Evolutionary conservation across 176 grass and related monocot species (phyloP), one percentile per base, ranked within the genome.

Genomic region (Avena sativa): DNA sequence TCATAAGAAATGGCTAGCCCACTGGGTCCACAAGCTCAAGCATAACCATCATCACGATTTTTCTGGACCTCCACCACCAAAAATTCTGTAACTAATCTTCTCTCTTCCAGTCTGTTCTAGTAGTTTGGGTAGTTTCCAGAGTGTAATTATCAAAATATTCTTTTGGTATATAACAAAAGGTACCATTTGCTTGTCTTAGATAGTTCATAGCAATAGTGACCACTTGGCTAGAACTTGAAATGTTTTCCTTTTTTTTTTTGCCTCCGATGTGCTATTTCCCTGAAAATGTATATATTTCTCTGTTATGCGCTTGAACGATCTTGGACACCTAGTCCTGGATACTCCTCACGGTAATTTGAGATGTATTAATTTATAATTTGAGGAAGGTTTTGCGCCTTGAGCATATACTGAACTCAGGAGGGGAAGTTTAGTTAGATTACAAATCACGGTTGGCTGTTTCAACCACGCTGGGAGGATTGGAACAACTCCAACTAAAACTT

Each of bases 1-100:
- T 88, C 94, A 91, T 55, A 99, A 94, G 81, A 99, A 91, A 64
- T 86, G 65, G 89, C 68, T 94, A n/a, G 83, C 79, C 66, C 90
- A 91, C 52, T 93, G 87, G 92, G 63, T 94, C 30, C 90, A 86
- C 40, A 93, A 92, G 87, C 85, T 96, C 79, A 92, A 92, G 43
- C 90, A 83, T 88, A 88, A 58, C 21, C 91, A 94, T 51, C 73
- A 76, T 76, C 50, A 75, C 46, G 91, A 92, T 87, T 1, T 83
- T 13, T 88, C 95, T 10, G 73, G 69, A 23, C 81, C 86, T 6
- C 80, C 85, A 1, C 77, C 75, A 9, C 87, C 93, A 30, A 98
- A 90, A 90, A 86, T 96, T 50, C n/a, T 86, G 69, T 97, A 91
- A 84, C 23, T 73, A 66, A 58, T 53, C 75, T 48, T 43, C 46